phyloP scores from a whole-genome alignment of 2,329 filamentous ascomycete species.

The Cadophora malorum region DNA sequence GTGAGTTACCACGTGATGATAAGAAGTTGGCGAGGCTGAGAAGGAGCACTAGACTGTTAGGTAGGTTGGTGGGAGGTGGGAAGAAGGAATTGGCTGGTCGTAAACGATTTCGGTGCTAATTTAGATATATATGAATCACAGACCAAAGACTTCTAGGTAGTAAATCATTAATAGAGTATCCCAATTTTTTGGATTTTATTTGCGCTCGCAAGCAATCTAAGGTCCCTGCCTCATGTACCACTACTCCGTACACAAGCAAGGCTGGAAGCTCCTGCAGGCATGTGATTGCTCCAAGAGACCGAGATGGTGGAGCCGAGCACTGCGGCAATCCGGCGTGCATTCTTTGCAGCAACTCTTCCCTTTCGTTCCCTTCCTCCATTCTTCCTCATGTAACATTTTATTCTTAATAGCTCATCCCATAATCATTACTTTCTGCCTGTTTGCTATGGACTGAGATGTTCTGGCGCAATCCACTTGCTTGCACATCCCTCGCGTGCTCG shows the following conservation, averaged over 20 bases:
- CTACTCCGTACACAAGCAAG: not conserved
- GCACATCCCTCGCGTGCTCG: conserved; percentile 13
- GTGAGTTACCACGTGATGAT: not conserved
- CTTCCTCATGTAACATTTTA: not conserved
- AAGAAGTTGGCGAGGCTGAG: conserved; percentile 6
- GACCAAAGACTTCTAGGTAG: not conserved
- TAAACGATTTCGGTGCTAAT: too few relatives aligned
- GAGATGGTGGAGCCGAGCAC: conserved; percentile 15
- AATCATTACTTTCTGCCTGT: not conserved
- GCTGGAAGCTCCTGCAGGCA: conserved; percentile 6
- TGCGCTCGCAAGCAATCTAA: not conserved
- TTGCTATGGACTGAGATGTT: conserved; percentile 25
- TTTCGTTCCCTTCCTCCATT: not conserved
- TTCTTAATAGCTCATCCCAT: conserved; percentile 2
- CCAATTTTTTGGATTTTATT: too few relatives aligned
- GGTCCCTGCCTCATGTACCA: too few relatives aligned
- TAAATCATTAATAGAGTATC: too few relatives aligned
- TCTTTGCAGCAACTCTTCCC: not conserved
- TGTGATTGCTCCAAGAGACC: conserved; percentile 17
- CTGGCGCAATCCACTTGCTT: conserved; percentile 17
- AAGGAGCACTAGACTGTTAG: not conserved
- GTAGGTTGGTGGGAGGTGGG: too few relatives aligned
- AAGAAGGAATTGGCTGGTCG: not conserved
- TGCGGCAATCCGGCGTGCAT: conserved; percentile 10
- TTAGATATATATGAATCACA: too few relatives aligned